These are phyloP conservation scores for Fusarium torreyae DNA, from an alignment of 2,329 filamentous ascomycete genomes.

Conservation along the genomic window DNA sequence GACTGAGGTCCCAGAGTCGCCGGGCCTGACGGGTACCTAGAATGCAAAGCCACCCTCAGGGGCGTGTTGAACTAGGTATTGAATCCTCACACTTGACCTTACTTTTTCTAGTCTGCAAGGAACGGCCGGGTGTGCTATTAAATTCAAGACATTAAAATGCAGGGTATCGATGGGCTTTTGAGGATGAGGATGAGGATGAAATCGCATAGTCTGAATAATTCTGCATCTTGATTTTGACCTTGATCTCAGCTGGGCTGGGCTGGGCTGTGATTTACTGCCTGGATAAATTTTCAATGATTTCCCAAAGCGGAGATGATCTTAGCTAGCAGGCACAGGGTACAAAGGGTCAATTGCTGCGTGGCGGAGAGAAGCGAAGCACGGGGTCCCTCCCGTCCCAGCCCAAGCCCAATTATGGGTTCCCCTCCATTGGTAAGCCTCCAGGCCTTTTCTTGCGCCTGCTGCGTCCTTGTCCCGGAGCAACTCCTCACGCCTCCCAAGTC, in stretches of 20 bases:
- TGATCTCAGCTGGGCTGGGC: no score
- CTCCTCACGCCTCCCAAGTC: conserved; percentile 13
- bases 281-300: conserved; percentile 4
- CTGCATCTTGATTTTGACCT: no score
- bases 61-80: conserved; percentile 4
- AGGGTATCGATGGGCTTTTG: conserved; percentile 3
- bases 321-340: conserved; percentile 6
- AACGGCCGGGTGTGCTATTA: conserved; percentile 21
- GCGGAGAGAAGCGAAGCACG: conserved; percentile 24
- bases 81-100: conserved; percentile 5
- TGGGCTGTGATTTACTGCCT: background rate
- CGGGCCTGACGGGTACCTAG: conserved; percentile 3
- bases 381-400: conserved; percentile 7
- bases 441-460: conserved; percentile 5
- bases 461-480: conserved; percentile 14
- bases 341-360: conserved; percentile 3
- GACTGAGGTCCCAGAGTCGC: background rate
- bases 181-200: background rate
- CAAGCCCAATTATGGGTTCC: background rate
- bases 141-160: conserved; percentile 25
- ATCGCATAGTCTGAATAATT: no score
- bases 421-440: conserved; percentile 5
- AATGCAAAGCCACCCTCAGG: conserved; percentile 7
- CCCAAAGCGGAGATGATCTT: conserved; percentile 13
- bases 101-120: conserved; percentile 29